These are phyloP conservation scores for Hortaea werneckii DNA, from an alignment of 2,329 filamentous ascomycete species.

Conservation along the genomic window DNA sequence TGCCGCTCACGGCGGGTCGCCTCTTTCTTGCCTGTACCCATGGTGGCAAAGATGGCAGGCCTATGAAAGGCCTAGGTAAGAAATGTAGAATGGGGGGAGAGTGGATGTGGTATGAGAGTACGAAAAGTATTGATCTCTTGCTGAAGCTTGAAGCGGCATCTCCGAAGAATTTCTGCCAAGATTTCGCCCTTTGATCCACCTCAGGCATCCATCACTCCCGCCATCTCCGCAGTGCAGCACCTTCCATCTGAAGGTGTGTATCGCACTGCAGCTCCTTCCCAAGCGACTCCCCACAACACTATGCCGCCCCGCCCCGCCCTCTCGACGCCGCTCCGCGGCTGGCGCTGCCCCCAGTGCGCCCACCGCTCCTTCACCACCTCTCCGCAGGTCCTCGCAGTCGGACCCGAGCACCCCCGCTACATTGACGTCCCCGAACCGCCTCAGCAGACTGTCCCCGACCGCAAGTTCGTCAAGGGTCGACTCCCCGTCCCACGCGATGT, in stretches of 20 bases:
- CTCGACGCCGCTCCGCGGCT: slow-evolving; percentile 21
- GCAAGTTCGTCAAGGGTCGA: slow-evolving; percentile 56
- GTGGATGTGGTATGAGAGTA: too few relatives aligned
- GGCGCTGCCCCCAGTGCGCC: slow-evolving; percentile 26
- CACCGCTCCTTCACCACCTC: slow-evolving; percentile 37
- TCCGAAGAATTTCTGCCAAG: slow-evolving; percentile 1
- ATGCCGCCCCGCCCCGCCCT: slow-evolving; percentile 33
- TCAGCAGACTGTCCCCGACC: slow-evolving; percentile 52
- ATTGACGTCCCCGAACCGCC: slow-evolving; percentile 69
- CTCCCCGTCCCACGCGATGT: slow-evolving; percentile 75
- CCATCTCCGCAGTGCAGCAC: slow-evolving; percentile 1
- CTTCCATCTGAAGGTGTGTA: too few relatives aligned
- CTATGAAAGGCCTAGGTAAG: not conserved
- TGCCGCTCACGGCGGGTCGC: slow-evolving; percentile 70
- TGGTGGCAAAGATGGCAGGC: slow-evolving; percentile 32
- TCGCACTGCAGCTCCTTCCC: too few relatives aligned
- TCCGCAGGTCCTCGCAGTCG: slow-evolving; percentile 40
- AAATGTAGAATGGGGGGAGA: too few relatives aligned
- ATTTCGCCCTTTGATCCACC: slow-evolving; percentile 1
- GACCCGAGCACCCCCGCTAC: slow-evolving; percentile 80
- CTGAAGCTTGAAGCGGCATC: too few relatives aligned
- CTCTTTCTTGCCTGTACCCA: slow-evolving; percentile 93
- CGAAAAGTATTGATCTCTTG: too few relatives aligned
- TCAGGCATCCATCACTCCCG: slow-evolving; percentile 1
- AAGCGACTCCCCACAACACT: too few relatives aligned